A percentile compares a stretch with the other conserved stretches of the same genome.
Conservation (phyloP, 768 basidiomycete genomes). For the Tricholoma hemisulphureum region DNA sequence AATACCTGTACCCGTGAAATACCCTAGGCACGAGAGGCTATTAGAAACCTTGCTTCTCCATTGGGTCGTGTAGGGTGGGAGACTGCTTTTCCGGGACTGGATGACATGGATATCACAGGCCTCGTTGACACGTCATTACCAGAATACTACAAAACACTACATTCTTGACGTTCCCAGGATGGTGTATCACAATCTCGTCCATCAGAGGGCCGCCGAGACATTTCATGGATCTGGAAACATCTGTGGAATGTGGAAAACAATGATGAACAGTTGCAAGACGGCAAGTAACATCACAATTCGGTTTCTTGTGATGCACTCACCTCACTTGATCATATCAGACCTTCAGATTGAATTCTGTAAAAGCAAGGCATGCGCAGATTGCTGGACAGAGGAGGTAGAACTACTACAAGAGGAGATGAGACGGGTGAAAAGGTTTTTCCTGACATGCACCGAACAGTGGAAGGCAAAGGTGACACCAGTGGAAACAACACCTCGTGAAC, state of each 20-base stretch:
- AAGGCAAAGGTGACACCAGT: neutral
- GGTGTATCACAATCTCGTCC: no score
- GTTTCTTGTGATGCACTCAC: neutral
- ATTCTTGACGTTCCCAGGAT: neutral
- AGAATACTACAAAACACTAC: neutral
- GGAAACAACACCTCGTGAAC: neutral
- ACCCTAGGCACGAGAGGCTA: no score
- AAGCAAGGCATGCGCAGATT: no score
- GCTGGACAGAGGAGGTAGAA: neutral
- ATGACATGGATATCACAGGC: no score
- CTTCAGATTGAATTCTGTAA: slow-evolving; percentile 3
- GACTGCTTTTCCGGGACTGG: no score
- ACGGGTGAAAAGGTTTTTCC: neutral
- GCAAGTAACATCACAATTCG: neutral
- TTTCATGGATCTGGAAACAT: neutral
- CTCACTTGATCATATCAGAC: neutral
- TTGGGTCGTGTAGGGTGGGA: neutral
- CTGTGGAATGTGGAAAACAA: neutral
- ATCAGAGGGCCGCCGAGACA: neutral
- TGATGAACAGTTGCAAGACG: slow-evolving; percentile 1
- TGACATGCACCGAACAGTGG: neutral
- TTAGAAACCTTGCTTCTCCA: neutral
- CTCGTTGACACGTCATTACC: neutral
- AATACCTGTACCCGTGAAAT: no score
- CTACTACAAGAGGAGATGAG: slow-evolving; percentile 4